Base-by-base conservation (phyloP, 495 filamentous ascomycete genomes). In the Cercophora samala region DNA sequence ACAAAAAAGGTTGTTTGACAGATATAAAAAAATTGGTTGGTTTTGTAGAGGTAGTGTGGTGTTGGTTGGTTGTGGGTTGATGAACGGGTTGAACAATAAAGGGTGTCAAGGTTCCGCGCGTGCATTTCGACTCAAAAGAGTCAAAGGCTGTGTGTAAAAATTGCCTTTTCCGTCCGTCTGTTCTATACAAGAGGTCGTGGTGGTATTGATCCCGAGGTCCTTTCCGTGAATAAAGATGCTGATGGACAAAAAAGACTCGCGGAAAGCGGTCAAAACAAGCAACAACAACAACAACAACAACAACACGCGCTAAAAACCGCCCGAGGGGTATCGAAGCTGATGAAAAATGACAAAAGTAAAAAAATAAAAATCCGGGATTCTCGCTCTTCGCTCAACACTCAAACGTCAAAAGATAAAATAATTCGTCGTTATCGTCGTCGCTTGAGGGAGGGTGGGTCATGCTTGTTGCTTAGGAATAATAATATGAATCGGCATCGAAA, bases 301-400 rank as follows among this genome's bases (percentile, higher is more conserved):
- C 55, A 54, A 52, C 55, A 60, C 25, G 24, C 58, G 58, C 58
- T 62, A 70, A 61, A 46, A 46, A 71, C 52, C 42, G 26, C 65
- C 73, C 74, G 69, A 76, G 81, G 66, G 81, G 80, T 83, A 83
- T 83, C 80, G 80, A 82, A 83, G 79, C 76, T 46, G 37, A 75
- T 76, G 80, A 22, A 56, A 23, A 56, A 23, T 56, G n/a, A 21
- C 74, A 74, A 72, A 72, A 24, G 58, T 60, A 42, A 62, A 73
- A 69, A 69, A 59, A 63, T 68, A 59, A 63, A 26, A 37, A 58
- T 52, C 60, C n/a, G 23, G 22, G 54, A 32, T 63, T 65, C 58
- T 23, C 21, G 58, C 32, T 64, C 37, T 46, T 63, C 32, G n/a
- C 32, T 18, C 6, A 52, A 58, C 66, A 37, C 59, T 60, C 29